These are phyloP conservation scores for Candida buenavistaensis DNA, from an alignment of 1,139 yeast species.

Conservation along the genomic window DNA sequence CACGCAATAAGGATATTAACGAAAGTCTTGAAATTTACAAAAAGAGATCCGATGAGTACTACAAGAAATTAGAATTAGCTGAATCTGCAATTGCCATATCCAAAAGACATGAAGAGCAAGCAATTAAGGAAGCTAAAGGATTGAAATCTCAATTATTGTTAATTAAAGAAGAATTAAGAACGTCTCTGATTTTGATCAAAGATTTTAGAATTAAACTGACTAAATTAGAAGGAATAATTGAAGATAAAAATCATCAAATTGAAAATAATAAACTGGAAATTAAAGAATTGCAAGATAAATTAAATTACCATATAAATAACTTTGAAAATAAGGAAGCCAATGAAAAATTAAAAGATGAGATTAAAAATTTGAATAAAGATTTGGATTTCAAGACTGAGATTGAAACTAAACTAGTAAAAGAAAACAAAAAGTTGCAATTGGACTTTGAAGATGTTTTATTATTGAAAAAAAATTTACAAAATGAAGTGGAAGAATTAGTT, in stretches of 20 bases:
- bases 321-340: conserved; percentile 42
- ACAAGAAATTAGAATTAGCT: conserved; percentile 71
- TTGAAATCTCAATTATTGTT: conserved; percentile 52
- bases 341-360: conserved; percentile 55
- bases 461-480: conserved; percentile 50
- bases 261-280: conserved; percentile 49
- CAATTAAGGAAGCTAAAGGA: conserved; percentile 57
- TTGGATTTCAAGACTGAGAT: conserved; percentile 56
- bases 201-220: conserved; percentile 56
- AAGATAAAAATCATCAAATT: conserved; percentile 59
- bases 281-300: conserved; percentile 48
- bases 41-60: conserved; percentile 73
- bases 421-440: conserved; percentile 58
- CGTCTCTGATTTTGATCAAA: conserved; percentile 57
- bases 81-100: conserved; percentile 71
- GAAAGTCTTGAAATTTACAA: conserved; percentile 63
- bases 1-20: conserved; percentile 53
- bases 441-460: conserved; percentile 57
- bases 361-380: conserved; percentile 58
- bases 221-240: conserved; percentile 56
- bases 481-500: conserved; percentile 50
- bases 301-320: conserved; percentile 52
- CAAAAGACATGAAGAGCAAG: conserved; percentile 58
- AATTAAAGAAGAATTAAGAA: conserved; percentile 58
- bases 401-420: conserved; percentile 67